Conservation (phyloP, 2,329 filamentous ascomycete genomes). For the Phialocephala sp. region DNA sequence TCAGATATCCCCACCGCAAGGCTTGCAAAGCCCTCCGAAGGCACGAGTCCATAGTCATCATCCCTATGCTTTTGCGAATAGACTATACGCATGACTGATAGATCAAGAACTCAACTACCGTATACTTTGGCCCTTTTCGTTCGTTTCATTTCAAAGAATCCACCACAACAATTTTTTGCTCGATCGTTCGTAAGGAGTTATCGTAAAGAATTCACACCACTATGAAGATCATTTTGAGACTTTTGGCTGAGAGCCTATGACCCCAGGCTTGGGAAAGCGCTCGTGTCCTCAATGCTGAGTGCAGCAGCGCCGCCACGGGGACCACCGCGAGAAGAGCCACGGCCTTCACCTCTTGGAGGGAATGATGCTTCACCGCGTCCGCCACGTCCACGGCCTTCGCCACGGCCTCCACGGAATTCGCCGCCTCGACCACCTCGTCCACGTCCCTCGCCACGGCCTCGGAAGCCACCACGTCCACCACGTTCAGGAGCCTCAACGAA, state of each 20-base stretch:
- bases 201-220: conserved; percentile 25
- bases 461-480: conserved; percentile 55
- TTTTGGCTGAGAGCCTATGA: conserved; percentile 36
- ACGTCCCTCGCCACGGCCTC: conserved; percentile 50
- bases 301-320: conserved; percentile 46
- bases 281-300: conserved; percentile 55
- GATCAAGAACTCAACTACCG: conserved; percentile 22
- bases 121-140: conserved; percentile 22
- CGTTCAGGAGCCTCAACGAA: conserved; percentile 72
- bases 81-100: conserved; percentile 17
- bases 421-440: conserved; percentile 56
- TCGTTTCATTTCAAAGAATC: conserved; percentile 21
- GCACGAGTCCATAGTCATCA: conserved; percentile 15
- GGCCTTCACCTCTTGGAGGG: conserved; percentile 55
- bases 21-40: conserved; percentile 14
- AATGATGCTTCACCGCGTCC: conserved; percentile 57
- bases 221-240: conserved; percentile 31
- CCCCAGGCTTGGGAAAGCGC: conserved; percentile 59
- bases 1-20: conserved; percentile 17
- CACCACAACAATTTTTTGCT: conserved; percentile 26
- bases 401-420: conserved; percentile 44
- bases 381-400: conserved; percentile 52
- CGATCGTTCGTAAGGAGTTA: conserved; percentile 28
- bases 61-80: conserved; percentile 19
- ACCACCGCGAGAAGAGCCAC: conserved; percentile 49